phyloP scores from a whole-genome alignment of 2,329 filamentous ascomycete genomes.

The Elsinoe perseae region DNA sequence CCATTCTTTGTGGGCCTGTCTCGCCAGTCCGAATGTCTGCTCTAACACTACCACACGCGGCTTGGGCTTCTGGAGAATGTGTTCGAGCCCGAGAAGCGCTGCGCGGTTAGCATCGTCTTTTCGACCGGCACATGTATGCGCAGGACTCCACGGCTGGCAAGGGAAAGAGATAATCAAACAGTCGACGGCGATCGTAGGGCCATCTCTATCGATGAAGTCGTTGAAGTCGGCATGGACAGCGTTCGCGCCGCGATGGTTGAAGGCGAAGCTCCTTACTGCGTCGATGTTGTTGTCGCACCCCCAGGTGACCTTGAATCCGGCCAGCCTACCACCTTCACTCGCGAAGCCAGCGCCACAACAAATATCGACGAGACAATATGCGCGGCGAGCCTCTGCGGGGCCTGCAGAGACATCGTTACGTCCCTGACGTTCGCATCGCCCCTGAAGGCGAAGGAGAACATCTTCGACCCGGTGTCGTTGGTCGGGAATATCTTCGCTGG shows the following conservation, averaged over 20 bases:
- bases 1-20: constrained; percentile 42
- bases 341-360: constrained; percentile 69
- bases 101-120: constrained; percentile 62
- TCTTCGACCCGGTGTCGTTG: neutral
- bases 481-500: neutral
- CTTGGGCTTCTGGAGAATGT: constrained; percentile 49
- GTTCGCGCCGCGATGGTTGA: constrained; percentile 47
- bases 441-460: neutral
- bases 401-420: neutral
- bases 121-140: constrained; percentile 52
- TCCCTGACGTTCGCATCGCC: neutral
- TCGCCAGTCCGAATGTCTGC: constrained; percentile 62
- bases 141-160: constrained; percentile 67
- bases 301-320: constrained; percentile 53
- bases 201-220: constrained; percentile 39
- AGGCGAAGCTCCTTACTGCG: constrained; percentile 51
- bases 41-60: constrained; percentile 71
- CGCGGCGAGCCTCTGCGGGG: neutral
- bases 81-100: constrained; percentile 40
- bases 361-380: constrained; percentile 56
- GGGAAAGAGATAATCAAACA: constrained; percentile 61
- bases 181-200: constrained; percentile 46
- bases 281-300: constrained; percentile 55
- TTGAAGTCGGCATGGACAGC: constrained; percentile 22
- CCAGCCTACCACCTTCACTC: constrained; percentile 53